Base-by-base conservation (phyloP, 108 stramenopile species). In the Discostella stelligeroides region DNA sequence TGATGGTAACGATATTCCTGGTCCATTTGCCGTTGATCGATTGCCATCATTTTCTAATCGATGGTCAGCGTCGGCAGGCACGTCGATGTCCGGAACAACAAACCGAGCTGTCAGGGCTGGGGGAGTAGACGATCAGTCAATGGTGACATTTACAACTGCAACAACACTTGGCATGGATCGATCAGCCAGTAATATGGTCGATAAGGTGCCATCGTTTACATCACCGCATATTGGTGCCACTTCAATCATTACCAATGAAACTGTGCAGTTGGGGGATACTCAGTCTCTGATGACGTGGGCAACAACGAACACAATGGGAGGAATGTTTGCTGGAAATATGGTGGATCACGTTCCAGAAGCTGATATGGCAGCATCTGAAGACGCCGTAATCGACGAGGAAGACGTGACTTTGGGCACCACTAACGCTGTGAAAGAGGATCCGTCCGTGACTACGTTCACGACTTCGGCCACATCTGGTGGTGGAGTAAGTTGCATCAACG, bases 101-200 rank as follows among this genome's bases (percentile, higher is more conserved):
- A 66, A 66, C 40, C 55, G 64, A 29, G 76, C 76, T 7, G 53
- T 78, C 11, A 63, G 76, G 25, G 69, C 50, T 13, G 28, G 34
- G 37, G 55, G 55, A 53, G 63, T 58, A 25, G 76, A 78, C 45
- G 76, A 78, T 66, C 76, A 78, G 64, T 80, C 79, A 12, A 61
- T 80, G 7, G 72, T 80, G 8, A 80, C 79, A 7, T 80, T 80
- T 75, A 73, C 79, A 6, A 80, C 79, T 10, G 57, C 60, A 45
- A 80, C 73, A 8, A 75, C 79, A 23, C 58, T 54, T 56, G 34
- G 34, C 21, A 56, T 56, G 55, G 69, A 66, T 24, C 49, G 68
- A 20, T 17, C 7, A 37, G 3, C 48, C 18, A 24, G 53, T 53
- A 38, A 30, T 43, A 23, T 78, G 37, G 76, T 78, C 43, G 76